Conservation (phyloP, 441 rosid genomes). For the Brassica balearica region DNA sequence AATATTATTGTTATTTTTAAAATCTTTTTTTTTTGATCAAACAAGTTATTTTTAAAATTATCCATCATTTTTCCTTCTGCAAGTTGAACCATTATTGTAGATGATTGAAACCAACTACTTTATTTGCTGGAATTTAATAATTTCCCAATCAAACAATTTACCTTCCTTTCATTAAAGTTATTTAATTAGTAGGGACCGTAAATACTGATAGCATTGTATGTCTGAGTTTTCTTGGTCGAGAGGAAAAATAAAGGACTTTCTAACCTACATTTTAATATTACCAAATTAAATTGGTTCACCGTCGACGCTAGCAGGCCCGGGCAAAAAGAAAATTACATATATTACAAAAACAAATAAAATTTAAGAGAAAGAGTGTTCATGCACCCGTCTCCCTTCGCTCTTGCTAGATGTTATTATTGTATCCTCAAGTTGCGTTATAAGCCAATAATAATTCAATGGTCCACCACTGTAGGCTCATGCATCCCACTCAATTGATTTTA, state of each 20-base stretch:
- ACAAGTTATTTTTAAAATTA: not conserved
- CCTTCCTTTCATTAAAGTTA: not conserved
- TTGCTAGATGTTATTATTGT: slow-evolving; percentile 5
- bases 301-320: not conserved
- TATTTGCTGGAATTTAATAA: not conserved
- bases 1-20: not conserved
- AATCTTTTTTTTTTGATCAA: not conserved
- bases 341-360: slow-evolving; percentile 16
- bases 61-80: not conserved
- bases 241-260: not conserved
- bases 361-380: slow-evolving; percentile 19
- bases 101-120: not conserved
- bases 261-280: not conserved
- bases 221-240: not conserved
- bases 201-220: not conserved
- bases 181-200: not conserved
- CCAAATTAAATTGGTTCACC: not conserved
- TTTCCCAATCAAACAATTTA: not conserved
- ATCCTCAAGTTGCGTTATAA: slow-evolving; percentile 31
- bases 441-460: slow-evolving; percentile 31
- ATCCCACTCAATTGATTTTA: slow-evolving; percentile 30
- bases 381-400: not conserved
- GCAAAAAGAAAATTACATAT: slow-evolving; percentile 22
- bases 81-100: not conserved
- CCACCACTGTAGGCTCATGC: slow-evolving; percentile 26